Evolutionary conservation across 2,329 filamentous ascomycete genomes (phyloP).

Genomic region (Pseudocercospora vitis): DNA sequence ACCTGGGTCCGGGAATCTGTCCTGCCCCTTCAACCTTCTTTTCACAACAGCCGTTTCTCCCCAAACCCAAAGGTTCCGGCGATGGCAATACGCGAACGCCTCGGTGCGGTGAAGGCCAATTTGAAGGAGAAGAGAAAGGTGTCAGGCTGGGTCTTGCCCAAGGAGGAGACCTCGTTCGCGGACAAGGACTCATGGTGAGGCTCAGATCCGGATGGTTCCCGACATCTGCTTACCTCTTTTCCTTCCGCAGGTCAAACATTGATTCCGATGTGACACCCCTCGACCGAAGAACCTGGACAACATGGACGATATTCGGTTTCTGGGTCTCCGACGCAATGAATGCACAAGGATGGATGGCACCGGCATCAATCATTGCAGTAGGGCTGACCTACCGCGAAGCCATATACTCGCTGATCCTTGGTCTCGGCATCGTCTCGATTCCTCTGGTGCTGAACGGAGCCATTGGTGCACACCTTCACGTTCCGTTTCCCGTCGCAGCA

Average conservation of each 20-base stretch:
- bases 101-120: constrained; percentile 35
- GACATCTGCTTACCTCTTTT: neutral
- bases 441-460: constrained; percentile 42
- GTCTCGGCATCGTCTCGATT: constrained; percentile 35
- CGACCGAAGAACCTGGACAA: constrained; percentile 49
- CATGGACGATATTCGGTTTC: constrained; percentile 45
- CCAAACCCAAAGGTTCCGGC: too few relatives aligned
- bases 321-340: constrained; percentile 51
- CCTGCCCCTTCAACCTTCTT: neutral
- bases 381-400: constrained; percentile 46
- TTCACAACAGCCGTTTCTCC: constrained; percentile 13
- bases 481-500: constrained; percentile 58
- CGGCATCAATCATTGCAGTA: constrained; percentile 49
- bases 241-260: constrained; percentile 40
- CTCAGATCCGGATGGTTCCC: neutral
- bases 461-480: constrained; percentile 53
- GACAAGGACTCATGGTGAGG: constrained; percentile 39
- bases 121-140: constrained; percentile 39
- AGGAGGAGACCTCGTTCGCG: constrained; percentile 43
- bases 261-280: constrained; percentile 49
- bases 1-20: neutral
- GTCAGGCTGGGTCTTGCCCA: constrained; percentile 45
- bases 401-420: constrained; percentile 39
- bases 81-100: constrained; percentile 31
- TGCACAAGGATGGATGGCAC: constrained; percentile 49